Conservation (phyloP, 345 rosid species). For the Excoecaria cochinchinensis region DNA sequence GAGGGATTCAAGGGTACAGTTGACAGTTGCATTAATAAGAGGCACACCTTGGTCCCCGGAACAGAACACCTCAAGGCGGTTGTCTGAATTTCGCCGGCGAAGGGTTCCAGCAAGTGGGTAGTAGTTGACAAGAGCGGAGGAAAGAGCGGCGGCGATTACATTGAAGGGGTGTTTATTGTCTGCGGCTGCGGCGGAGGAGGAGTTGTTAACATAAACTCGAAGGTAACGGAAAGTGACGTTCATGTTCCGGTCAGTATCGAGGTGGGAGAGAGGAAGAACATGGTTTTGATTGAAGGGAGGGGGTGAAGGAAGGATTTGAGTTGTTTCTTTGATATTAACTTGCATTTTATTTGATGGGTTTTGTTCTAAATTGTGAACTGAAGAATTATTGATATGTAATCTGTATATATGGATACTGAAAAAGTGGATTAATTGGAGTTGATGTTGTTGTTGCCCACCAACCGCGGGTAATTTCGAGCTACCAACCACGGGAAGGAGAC, state of each 20-base stretch:
- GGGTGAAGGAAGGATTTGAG: constrained; percentile 46
- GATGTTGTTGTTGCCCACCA: constrained; percentile 3
- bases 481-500: not conserved
- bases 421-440: not conserved
- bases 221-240: constrained; percentile 72
- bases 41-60: constrained; percentile 52
- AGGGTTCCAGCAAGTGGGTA: constrained; percentile 56
- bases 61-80: constrained; percentile 48
- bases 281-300: constrained; percentile 49
- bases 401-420: not conserved
- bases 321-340: constrained; percentile 48
- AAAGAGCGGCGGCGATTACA: constrained; percentile 50
- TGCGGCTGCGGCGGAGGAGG: constrained; percentile 22
- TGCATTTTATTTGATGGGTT: constrained; percentile 24
- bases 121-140: constrained; percentile 58
- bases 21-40: constrained; percentile 48
- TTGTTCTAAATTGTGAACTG: not conserved
- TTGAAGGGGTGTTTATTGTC: constrained; percentile 25
- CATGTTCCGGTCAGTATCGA: constrained; percentile 69
- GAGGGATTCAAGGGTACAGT: constrained; percentile 56
- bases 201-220: constrained; percentile 50
- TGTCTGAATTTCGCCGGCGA: constrained; percentile 15
- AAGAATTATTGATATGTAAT: not conserved
- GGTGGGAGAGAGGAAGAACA: constrained; percentile 60
- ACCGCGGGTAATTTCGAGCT: not conserved